Evolutionary conservation across 805 yeast genomes (phyloP).

Genomic region (Zygoascus tannicola): DNA sequence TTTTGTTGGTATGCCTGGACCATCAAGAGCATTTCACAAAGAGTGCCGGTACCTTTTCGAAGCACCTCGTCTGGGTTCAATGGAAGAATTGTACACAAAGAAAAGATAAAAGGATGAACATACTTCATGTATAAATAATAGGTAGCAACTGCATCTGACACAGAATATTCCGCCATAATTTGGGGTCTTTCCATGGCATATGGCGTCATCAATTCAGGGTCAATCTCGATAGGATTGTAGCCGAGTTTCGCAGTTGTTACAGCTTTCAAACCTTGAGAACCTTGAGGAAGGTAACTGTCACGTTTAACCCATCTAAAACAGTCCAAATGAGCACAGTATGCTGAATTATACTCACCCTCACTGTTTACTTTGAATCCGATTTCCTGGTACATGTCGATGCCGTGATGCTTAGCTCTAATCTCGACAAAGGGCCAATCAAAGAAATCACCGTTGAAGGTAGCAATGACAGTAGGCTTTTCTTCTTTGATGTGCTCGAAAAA

Average conservation of each 20-base stretch:
- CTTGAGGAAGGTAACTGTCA: conserved; percentile 95
- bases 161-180: conserved; percentile 87
- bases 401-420: conserved; percentile 74
- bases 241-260: conserved; percentile 94
- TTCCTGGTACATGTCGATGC: conserved; percentile 78
- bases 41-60: conserved; percentile 95
- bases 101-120: conserved; percentile 93
- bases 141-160: conserved; percentile 98
- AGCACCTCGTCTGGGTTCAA: conserved; percentile 92
- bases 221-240: conserved; percentile 91
- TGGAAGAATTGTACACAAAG: conserved; percentile 92
- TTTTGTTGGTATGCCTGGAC: conserved; percentile 78
- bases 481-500: conserved; percentile 90
- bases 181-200: conserved; percentile 95
- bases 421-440: conserved; percentile 99
- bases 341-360: conserved; percentile 88
- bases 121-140: conserved; percentile 92
- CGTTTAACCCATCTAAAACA: conserved; percentile 97
- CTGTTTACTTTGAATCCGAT: conserved; percentile 86
- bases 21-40: conserved; percentile 95
- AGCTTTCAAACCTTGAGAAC: conserved; percentile 96
- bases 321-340: conserved; percentile 94
- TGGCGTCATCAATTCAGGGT: conserved; percentile 97
- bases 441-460: conserved; percentile 96
- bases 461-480: conserved; percentile 88